Percentiles rank a stretch among this genome's conserved stretches.
These are phyloP conservation scores for Alternaria ventricosa DNA, from an alignment of 2,329 filamentous ascomycete species.

Conservation along the genomic window DNA sequence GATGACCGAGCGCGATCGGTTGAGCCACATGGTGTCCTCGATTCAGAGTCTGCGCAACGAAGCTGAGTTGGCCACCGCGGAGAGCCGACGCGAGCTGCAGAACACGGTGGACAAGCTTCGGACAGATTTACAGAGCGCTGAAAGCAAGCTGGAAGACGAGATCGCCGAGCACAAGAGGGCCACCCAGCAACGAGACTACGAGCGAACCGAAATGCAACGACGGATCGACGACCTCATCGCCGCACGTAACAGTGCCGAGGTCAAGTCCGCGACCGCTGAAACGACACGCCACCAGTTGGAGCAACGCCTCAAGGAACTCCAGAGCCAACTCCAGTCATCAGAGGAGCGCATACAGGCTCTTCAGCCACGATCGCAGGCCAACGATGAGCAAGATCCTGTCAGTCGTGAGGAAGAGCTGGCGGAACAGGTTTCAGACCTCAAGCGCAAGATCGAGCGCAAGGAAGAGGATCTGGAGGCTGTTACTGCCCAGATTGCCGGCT, in stretches of 20 bases:
- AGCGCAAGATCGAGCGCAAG: constrained; percentile 82
- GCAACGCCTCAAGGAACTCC: constrained; percentile 84
- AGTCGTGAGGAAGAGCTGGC: constrained; percentile 79
- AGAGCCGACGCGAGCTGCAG: constrained; percentile 81
- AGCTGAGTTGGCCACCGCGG: constrained; percentile 82
- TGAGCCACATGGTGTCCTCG: constrained; percentile 82
- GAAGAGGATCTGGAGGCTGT: constrained; percentile 81
- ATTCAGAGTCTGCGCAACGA: constrained; percentile 92
- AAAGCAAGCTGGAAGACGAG: constrained; percentile 84
- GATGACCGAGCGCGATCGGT: constrained; percentile 80
- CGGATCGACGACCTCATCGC: constrained; percentile 89
- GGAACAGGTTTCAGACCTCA: constrained; percentile 83
- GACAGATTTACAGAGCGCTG: constrained; percentile 75
- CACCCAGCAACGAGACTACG: constrained; percentile 84
- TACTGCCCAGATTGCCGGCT: constrained; percentile 82
- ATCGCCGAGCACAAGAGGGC: constrained; percentile 84
- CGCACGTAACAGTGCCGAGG: constrained; percentile 78
- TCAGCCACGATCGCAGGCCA: constrained; percentile 73
- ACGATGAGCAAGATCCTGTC: constrained; percentile 61
- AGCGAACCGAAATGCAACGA: constrained; percentile 85
- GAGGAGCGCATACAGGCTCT: constrained; percentile 85
- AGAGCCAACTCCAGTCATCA: constrained; percentile 84
- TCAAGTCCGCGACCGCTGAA: constrained; percentile 85
- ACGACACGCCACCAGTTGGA: constrained; percentile 90
- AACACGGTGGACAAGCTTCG: constrained; percentile 79